phyloP scores from a whole-genome alignment of 2,329 filamentous ascomycete species.

The Malbranchea cinnamomea region DNA sequence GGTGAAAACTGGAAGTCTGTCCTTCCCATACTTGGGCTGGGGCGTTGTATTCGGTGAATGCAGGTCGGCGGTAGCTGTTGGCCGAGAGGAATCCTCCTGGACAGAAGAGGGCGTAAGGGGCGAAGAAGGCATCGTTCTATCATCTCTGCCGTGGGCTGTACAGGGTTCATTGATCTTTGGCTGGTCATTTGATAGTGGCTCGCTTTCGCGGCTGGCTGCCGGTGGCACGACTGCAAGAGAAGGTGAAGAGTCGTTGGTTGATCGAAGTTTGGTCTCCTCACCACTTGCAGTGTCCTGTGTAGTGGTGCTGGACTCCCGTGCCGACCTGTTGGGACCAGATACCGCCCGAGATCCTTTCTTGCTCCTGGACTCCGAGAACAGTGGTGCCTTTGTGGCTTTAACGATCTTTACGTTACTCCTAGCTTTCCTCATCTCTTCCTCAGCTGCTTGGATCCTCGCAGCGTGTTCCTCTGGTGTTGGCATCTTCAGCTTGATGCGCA shows the following conservation, averaged over 20 bases:
- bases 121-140: conserved; percentile 5
- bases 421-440: conserved; percentile 24
- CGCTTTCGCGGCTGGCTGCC: too few relatives aligned
- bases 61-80: conserved; percentile 6
- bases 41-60: conserved; percentile 18
- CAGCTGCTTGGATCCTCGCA: conserved; percentile 31
- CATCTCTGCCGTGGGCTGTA: too few relatives aligned
- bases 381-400: conserved; percentile 1
- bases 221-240: too few relatives aligned
- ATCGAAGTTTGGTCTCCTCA: neutral
- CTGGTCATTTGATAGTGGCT: too few relatives aligned
- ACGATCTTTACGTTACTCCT: conserved; percentile 1
- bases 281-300: neutral
- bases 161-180: too few relatives aligned
- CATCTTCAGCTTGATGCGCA: conserved; percentile 42
- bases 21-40: conserved; percentile 20
- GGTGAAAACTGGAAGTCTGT: conserved; percentile 35
- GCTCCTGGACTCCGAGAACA: conserved; percentile 1
- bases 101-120: conserved; percentile 8
- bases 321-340: neutral
- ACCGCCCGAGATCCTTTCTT: neutral
- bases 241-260: neutral
- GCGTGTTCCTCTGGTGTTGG: conserved; percentile 44
- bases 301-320: neutral
- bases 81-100: too few relatives aligned